phyloP scores from a whole-genome alignment of 2,329 filamentous ascomycete species.

The Rachicladosporium sp. region DNA sequence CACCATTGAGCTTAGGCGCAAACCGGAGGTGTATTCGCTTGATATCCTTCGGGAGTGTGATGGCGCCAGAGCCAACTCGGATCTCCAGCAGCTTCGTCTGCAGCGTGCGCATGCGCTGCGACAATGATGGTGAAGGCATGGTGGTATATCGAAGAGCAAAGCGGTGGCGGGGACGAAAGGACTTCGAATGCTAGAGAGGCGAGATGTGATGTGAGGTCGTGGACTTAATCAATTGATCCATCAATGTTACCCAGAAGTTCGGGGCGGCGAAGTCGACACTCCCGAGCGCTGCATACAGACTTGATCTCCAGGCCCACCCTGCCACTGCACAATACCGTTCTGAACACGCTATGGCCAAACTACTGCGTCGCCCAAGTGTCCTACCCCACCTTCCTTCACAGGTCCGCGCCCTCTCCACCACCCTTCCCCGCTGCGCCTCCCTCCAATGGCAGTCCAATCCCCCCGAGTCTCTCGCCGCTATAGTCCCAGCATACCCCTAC shows the following conservation, averaged over 20 bases:
- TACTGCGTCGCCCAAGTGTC: slow-evolving; percentile 12
- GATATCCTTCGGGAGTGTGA: slow-evolving; percentile 64
- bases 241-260: too few species aligned
- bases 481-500: slow-evolving; percentile 52
- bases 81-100: slow-evolving; percentile 62
- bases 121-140: slow-evolving; percentile 2
- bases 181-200: too few species aligned
- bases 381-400: too few species aligned
- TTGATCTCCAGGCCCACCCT: too few species aligned
- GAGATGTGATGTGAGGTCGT: too few species aligned
- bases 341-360: slow-evolving; percentile 12
- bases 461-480: slow-evolving; percentile 18
- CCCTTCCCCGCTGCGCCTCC: slow-evolving; percentile 12
- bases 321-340: too few species aligned
- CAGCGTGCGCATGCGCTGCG: slow-evolving; percentile 62
- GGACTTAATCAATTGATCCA: too few species aligned
- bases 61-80: slow-evolving; percentile 71
- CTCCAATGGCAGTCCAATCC: slow-evolving; percentile 22
- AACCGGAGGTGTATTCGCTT: slow-evolving; percentile 66
- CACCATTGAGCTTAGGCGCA: slow-evolving; percentile 46
- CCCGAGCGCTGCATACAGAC: too few species aligned
- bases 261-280: too few species aligned
- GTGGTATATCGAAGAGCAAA: background rate
- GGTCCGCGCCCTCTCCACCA: slow-evolving; percentile 22
- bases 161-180: too few species aligned